Base-by-base conservation (phyloP, 1,284 basidiomycete genomes). In the Gomphus bonarii region DNA sequence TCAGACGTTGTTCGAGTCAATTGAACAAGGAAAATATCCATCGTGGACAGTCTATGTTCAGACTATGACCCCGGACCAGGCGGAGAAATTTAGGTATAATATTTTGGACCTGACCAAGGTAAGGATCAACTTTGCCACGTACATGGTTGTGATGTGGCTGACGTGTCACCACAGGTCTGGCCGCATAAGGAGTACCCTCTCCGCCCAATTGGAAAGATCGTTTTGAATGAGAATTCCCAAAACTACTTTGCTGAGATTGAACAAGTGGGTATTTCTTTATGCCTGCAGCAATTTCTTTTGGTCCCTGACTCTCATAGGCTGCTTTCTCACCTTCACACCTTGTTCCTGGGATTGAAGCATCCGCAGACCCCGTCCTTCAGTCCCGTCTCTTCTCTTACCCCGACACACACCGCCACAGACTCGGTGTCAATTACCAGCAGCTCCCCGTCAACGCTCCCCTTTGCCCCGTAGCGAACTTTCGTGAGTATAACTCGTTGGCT, bases 301-400 rank as follows among this genome's bases (percentile, higher is more conserved):
- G 57, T 33, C 46, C 25, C 48, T 30, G 70, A 57, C 69, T 65
- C 30, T 66, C 64, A 61, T 66, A 88, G 78, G 75, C 73, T 59
- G 91, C 91, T 1, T 95, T 91, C 75, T 80, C 88, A 35, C 94
- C 94, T 0, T 87, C 88, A 0, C 91, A 97, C 70, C 71, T 85
- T 52, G 73, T 95, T 3, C 88, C 88, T 1, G 95, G 93, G 68
- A 81, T 94, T 65, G 94, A 95, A 75, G 80, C 91, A 36, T 85
- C 87, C 16, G 81, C 84, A 38, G 94, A 97, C 72, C 94, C 94
- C 16, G 88, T 97, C 60, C 77, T 97, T 61, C 94, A 97, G 70
- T 87, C 87, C 30, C 89, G 94, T 61, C 80, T 97, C 43, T 97
- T 95, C 83, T 91, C 91, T 10, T 97, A 97, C 78, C 90, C 92